Conservation (phyloP, 768 basidiomycete species). For the Trichaptum fuscoviolaceum region DNA sequence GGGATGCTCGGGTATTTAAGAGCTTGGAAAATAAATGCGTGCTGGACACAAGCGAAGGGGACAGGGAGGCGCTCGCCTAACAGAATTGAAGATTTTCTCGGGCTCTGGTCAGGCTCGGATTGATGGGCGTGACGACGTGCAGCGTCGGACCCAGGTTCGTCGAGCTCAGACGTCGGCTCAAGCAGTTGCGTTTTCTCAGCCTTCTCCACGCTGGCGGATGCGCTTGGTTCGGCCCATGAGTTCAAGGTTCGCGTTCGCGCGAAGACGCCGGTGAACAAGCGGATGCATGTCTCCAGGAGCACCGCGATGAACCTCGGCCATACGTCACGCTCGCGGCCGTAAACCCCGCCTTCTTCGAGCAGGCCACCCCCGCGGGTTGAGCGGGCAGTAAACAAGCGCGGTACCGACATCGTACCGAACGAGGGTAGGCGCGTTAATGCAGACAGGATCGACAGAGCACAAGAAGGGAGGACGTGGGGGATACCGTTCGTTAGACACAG, state of each 20-base stretch:
- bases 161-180: neutral
- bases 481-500: neutral
- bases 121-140: neutral
- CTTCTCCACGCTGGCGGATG: neutral
- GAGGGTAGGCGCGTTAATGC: neutral
- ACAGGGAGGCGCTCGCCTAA: constrained; percentile 8
- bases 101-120: neutral
- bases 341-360: neutral
- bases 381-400: neutral
- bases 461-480: neutral
- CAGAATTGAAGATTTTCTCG: neutral
- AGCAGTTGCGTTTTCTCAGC: neutral
- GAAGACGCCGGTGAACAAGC: neutral
- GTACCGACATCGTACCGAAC: neutral
- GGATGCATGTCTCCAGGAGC: neutral
- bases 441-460: neutral
- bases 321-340: neutral
- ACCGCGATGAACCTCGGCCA: neutral
- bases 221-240: neutral
- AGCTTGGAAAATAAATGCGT: constrained; percentile 18
- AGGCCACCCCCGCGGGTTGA: too few relatives aligned
- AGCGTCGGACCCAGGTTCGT: neutral
- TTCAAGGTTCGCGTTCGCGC: neutral
- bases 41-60: constrained; percentile 16
- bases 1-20: constrained; percentile 9